Evolutionary conservation across 2,329 filamentous ascomycete species (phyloP), one percentile per base, ranked within the genome.

Genomic region (Phialocephala sp.): DNA sequence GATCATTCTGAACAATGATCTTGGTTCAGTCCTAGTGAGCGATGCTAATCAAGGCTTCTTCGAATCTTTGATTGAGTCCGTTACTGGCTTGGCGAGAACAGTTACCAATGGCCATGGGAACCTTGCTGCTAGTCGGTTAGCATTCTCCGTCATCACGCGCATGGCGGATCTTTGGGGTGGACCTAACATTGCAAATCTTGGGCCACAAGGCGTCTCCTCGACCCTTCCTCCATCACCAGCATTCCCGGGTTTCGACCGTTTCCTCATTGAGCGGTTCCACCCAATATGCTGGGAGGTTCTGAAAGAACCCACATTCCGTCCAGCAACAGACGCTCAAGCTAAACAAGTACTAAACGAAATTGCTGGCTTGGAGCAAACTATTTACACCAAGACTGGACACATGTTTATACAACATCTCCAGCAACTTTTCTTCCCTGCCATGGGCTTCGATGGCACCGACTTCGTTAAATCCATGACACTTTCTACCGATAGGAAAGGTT

Each of bases 131-230:
- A 88, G 85, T 71, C 81, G 86, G 55, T 87, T 97, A 67, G 92
- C 94, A 0, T 94, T 98, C 73, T 89, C 87, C 22, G 88, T 97
- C 14, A 85, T 99, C 73, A 85, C 86, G 24, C 89, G 89, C 69
- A 97, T 99, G 90, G 92, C 90, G 9, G 83, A 85, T 36, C 89
- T 93, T 47, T 99, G 95, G 94, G 94, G 95, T 64, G 95, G 94
- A 0, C 91, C 93, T 1, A 92, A 97, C 69, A 82, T 91, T 43
- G 83, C 87, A 14, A 84, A 82, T 41, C 84, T 89, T 52, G 80
- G 83, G 15, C 78, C 82, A 57, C 84, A 84, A 64, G 84, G 84
- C 2, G 78, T 78, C 2, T 79, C 84, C 4, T 69, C 86, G 0
- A 82, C 81, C 12, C 79, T 82, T 4, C 82, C 83, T 1, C 81